Evolutionary conservation across 108 stramenopile species (phyloP).

Genomic region (Mayamaea pseudoterrestris): DNA sequence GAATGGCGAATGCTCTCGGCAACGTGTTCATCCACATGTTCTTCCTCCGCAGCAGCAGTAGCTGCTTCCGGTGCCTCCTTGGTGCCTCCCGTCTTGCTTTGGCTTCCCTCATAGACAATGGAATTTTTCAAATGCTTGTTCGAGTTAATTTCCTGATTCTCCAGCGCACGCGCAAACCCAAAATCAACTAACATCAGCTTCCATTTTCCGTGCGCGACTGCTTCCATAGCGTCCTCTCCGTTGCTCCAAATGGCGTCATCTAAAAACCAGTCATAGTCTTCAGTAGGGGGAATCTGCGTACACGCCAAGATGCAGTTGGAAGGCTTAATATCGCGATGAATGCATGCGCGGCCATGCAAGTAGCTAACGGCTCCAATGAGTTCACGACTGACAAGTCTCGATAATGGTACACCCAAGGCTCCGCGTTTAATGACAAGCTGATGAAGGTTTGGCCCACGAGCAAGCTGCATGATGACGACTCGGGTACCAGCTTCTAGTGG

Average conservation of each 20-base stretch:
- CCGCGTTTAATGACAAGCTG: constrained; percentile 58
- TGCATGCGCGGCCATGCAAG: constrained; percentile 68
- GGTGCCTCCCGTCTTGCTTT: neutral
- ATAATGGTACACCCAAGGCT: constrained; percentile 57
- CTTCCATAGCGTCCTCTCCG: constrained; percentile 30
- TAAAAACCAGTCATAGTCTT: constrained; percentile 43
- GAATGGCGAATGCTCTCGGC: constrained; percentile 2
- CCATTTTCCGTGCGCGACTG: constrained; percentile 31
- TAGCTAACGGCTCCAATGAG: constrained; percentile 65
- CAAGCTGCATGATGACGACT: constrained; percentile 55
- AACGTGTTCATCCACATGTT: constrained; percentile 3
- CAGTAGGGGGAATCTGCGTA: constrained; percentile 22
- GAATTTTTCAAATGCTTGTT: constrained; percentile 26
- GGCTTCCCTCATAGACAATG: constrained; percentile 24
- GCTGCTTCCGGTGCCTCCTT: neutral
- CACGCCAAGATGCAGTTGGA: constrained; percentile 63
- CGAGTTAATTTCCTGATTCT: constrained; percentile 20
- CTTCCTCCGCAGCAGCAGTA: constrained; percentile 1
- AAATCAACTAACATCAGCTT: constrained; percentile 71
- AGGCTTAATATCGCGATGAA: constrained; percentile 85
- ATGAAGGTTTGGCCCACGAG: constrained; percentile 60
- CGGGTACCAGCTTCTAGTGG: constrained; percentile 33
- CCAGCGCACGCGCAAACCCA: constrained; percentile 73
- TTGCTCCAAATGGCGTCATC: constrained; percentile 67
- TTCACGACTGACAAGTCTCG: constrained; percentile 51